phyloP scores from a whole-genome alignment of 2,329 filamentous ascomycete genomes.

The Ophiognomonia clavigignenti-juglandacearum region DNA sequence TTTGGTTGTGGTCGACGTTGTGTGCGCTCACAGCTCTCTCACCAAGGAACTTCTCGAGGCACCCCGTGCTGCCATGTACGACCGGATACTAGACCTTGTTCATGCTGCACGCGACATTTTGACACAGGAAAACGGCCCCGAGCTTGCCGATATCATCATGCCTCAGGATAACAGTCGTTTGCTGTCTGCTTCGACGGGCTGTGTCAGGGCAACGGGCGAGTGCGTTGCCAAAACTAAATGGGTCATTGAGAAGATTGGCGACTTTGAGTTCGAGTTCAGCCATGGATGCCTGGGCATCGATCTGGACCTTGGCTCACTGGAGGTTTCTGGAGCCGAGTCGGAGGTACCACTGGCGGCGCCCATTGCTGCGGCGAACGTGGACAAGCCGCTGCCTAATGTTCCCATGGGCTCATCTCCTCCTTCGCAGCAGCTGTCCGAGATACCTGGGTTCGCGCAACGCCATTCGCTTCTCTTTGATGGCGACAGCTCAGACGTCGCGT shows the following conservation, averaged over 20 bases:
- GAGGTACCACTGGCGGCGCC: slow-evolving; percentile 27
- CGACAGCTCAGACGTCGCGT: slow-evolving; percentile 36
- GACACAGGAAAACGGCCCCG: slow-evolving; percentile 54
- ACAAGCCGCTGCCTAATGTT: slow-evolving; percentile 65
- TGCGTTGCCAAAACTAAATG: slow-evolving; percentile 83
- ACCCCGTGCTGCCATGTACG: slow-evolving; percentile 72
- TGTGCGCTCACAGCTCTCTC: slow-evolving; percentile 71
- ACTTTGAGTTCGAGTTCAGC: slow-evolving; percentile 81
- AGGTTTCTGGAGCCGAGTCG: slow-evolving; percentile 33
- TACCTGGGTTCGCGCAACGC: slow-evolving; percentile 35
- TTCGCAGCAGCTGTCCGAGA: slow-evolving; percentile 15
- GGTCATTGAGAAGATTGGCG: slow-evolving; percentile 82
- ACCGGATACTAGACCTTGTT: slow-evolving; percentile 74
- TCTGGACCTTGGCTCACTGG: slow-evolving; percentile 47
- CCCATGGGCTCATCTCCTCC: slow-evolving; percentile 47
- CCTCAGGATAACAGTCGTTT: slow-evolving; percentile 73
- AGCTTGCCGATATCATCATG: slow-evolving; percentile 73
- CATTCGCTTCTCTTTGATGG: slow-evolving; percentile 38
- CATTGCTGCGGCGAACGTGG: slow-evolving; percentile 38
- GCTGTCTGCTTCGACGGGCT: slow-evolving; percentile 74
- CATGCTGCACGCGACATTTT: slow-evolving; percentile 77
- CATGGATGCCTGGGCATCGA: slow-evolving; percentile 50
- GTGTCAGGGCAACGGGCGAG: slow-evolving; percentile 85
- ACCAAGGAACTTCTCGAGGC: slow-evolving; percentile 62
- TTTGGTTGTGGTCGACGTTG: slow-evolving; percentile 72